These are phyloP conservation scores for Yamadazyma epiphylla DNA, from an alignment of 1,139 yeast species.

Conservation along the genomic window DNA sequence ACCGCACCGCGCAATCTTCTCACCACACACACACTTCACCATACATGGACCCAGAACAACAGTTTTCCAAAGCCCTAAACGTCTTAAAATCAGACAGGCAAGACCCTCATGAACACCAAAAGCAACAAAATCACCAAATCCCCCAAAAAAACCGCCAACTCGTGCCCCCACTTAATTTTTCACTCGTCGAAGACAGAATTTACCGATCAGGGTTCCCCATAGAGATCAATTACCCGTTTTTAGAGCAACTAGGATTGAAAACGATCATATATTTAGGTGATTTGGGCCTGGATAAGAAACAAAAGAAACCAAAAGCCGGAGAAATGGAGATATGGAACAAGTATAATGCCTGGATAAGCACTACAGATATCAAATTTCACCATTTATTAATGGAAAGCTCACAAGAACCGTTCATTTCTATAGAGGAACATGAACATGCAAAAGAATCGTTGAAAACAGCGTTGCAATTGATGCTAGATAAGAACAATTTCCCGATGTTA, in stretches of 20 bases:
- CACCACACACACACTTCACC: too few species aligned
- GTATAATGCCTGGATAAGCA: conserved; percentile 64
- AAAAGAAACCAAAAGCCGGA: conserved; percentile 25
- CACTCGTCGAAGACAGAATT: conserved; percentile 81
- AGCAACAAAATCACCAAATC: too few species aligned
- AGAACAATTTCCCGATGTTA: conserved; percentile 77
- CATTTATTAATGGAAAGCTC: conserved; percentile 66
- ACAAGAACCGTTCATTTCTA: conserved; percentile 69
- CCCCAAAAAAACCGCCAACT: too few species aligned
- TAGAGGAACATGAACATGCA: conserved; percentile 33
- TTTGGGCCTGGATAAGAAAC: conserved; percentile 23
- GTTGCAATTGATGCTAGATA: conserved; percentile 59
- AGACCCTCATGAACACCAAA: too few species aligned
- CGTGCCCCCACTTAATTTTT: conserved; percentile 90
- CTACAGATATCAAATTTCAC: conserved; percentile 54
- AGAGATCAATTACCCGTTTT: conserved; percentile 74
- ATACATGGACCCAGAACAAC: too few species aligned
- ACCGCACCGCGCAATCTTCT: too few species aligned
- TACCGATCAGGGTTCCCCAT: conserved; percentile 94
- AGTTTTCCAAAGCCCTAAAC: too few species aligned
- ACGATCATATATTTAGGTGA: conserved; percentile 88
- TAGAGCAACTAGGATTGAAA: conserved; percentile 63
- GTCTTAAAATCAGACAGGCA: too few species aligned
- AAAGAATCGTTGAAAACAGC: conserved; percentile 56
- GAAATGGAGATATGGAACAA: conserved; percentile 35